Evolutionary conservation across 192 early-diverging fungal genomes (phyloP).

Genomic region (Haplosporangium gracile): DNA sequence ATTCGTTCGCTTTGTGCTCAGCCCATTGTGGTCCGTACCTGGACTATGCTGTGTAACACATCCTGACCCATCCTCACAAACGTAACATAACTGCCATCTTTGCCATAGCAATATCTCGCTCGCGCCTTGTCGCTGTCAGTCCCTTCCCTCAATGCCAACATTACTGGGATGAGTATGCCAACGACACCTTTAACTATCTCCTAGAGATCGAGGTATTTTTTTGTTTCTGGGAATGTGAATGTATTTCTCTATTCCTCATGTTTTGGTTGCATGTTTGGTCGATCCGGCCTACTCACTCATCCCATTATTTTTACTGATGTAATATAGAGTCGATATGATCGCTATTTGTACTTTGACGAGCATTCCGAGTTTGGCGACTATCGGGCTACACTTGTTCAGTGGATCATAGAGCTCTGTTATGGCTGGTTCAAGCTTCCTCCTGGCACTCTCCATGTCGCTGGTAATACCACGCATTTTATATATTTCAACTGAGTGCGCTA

Average conservation of each 20-base stretch:
- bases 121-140: constrained; percentile 15
- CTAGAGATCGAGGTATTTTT: constrained; percentile 32
- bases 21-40: neutral
- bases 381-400: constrained; percentile 27
- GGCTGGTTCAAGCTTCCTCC: constrained; percentile 7
- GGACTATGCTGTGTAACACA: constrained; percentile 6
- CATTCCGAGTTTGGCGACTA: neutral
- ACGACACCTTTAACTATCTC: constrained; percentile 45
- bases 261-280: neutral
- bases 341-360: constrained; percentile 27
- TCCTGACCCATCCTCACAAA: no score
- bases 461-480: neutral
- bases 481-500: neutral
- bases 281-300: neutral
- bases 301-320: neutral
- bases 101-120: constrained; percentile 18
- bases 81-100: neutral
- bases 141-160: constrained; percentile 27
- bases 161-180: constrained; percentile 50
- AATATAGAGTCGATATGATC: constrained; percentile 35
- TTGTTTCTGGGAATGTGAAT: neutral
- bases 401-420: constrained; percentile 40
- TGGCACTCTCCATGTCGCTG: constrained; percentile 30
- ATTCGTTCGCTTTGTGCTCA: neutral
- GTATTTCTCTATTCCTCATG: neutral